Evolutionary conservation across 1,284 basidiomycete genomes (phyloP).

Genomic region (Trichosporon sp.): DNA sequence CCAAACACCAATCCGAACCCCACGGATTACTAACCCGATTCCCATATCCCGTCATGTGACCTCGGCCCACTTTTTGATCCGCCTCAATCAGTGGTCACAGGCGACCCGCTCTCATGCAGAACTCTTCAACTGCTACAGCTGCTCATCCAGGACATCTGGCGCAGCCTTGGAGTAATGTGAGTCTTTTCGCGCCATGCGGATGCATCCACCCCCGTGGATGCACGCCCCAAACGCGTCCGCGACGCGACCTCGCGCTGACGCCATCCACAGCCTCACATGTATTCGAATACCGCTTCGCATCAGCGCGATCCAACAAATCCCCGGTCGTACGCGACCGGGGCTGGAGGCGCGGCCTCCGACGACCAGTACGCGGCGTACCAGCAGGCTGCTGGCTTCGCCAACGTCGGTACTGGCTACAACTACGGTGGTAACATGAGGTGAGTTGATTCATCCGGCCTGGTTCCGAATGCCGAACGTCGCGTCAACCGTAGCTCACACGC

Average conservation of each 20-base stretch:
- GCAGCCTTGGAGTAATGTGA: slow-evolving; percentile 27
- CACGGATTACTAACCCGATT: not conserved
- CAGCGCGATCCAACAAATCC: slow-evolving; percentile 37
- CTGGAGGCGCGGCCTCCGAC: slow-evolving; percentile 25
- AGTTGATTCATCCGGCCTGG: slow-evolving; percentile 8
- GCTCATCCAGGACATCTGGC: slow-evolving; percentile 21
- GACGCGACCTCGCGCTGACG: not conserved
- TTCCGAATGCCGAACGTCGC: not conserved
- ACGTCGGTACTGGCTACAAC: slow-evolving; percentile 24
- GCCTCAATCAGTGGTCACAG: slow-evolving; percentile 8
- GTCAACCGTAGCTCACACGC: slow-evolving; percentile 2
- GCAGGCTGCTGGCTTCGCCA: slow-evolving; percentile 20
- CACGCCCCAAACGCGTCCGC: slow-evolving; percentile 4
- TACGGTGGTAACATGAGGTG: slow-evolving; percentile 27
- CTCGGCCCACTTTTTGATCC: slow-evolving; percentile 5
- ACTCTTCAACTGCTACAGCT: slow-evolving; percentile 20
- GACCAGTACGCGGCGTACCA: slow-evolving; percentile 23
- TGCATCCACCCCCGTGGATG: not conserved
- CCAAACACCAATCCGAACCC: not conserved
- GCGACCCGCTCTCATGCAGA: slow-evolving; percentile 26
- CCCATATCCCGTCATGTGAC: not conserved
- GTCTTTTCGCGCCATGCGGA: not conserved
- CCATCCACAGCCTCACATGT: slow-evolving; percentile 22
- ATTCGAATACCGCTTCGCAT: slow-evolving; percentile 22
- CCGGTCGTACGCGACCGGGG: slow-evolving; percentile 25